phyloP scores from a whole-genome alignment of 1,284 basidiomycete genomes.

The Ustilago loliicola region DNA sequence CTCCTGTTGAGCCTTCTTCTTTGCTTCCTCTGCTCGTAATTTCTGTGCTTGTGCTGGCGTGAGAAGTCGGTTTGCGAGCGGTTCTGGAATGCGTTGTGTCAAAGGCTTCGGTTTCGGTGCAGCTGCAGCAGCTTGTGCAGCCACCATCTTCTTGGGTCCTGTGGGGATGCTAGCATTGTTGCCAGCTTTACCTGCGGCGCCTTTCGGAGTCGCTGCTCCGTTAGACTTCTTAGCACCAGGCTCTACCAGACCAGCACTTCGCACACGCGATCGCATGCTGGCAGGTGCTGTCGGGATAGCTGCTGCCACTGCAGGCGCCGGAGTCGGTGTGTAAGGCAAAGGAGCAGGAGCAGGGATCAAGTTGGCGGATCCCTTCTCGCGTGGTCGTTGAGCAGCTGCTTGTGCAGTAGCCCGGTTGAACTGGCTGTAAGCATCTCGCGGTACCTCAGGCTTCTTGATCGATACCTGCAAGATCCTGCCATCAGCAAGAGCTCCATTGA shows the following conservation, averaged over 20 bases:
- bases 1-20: conserved; percentile 45
- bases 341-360: conserved; percentile 47
- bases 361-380: conserved; percentile 30
- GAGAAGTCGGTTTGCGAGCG: conserved; percentile 50
- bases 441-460: conserved; percentile 48
- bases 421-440: conserved; percentile 40
- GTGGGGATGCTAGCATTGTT: conserved; percentile 14
- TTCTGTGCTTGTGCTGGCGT: conserved; percentile 51
- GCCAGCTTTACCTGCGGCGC: neutral
- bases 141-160: conserved; percentile 16
- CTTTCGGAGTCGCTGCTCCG: neutral
- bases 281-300: conserved; percentile 51
- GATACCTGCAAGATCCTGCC: conserved; percentile 64
- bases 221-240: conserved; percentile 43
- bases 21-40: conserved; percentile 47
- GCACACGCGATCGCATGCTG: conserved; percentile 36
- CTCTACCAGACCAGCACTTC: conserved; percentile 33
- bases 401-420: conserved; percentile 45
- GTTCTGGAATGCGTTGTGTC: conserved; percentile 43
- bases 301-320: conserved; percentile 36
- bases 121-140: neutral
- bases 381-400: conserved; percentile 43
- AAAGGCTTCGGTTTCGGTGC: conserved; percentile 32
- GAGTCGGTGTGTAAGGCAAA: conserved; percentile 39
- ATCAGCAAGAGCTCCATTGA: conserved; percentile 66